Conservation (phyloP, 805 yeast genomes). For the Cyberlindnera suaveolens region DNA sequence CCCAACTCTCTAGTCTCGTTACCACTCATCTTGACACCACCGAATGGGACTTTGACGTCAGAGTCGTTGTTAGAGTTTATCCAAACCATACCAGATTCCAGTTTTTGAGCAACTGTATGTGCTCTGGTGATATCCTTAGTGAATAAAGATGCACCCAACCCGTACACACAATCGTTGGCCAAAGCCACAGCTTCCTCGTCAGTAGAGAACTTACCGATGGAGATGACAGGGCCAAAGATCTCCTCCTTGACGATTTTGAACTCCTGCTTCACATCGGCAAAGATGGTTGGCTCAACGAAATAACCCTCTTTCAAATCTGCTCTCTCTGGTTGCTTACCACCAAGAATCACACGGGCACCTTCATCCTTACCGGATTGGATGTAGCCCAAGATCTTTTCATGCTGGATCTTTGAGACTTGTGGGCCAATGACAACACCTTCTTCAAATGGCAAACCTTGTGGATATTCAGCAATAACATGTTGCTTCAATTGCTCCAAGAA, state of each 20-base stretch:
- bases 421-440: conserved; percentile 45
- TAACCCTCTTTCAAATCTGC: conserved; percentile 26
- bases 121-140: conserved; percentile 33
- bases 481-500: conserved; percentile 35
- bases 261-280: conserved; percentile 36
- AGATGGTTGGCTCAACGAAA: conserved; percentile 42
- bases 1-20: conserved; percentile 60
- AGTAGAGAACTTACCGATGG: conserved; percentile 36
- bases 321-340: conserved; percentile 33
- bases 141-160: conserved; percentile 42
- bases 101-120: conserved; percentile 32
- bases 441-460: conserved; percentile 40
- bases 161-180: conserved; percentile 40
- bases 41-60: conserved; percentile 55
- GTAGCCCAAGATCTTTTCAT: conserved; percentile 39
- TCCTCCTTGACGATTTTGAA: conserved; percentile 41
- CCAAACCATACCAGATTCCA: conserved; percentile 49
- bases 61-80: conserved; percentile 54
- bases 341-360: conserved; percentile 46
- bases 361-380: conserved; percentile 42
- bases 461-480: conserved; percentile 30
- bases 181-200: conserved; percentile 37
- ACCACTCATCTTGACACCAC: conserved; percentile 65
- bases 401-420: conserved; percentile 45
- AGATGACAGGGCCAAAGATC: conserved; percentile 48